These are phyloP conservation scores for Kwoniella shivajii DNA, from an alignment of 1,284 basidiomycete genomes.

Conservation along the genomic window DNA sequence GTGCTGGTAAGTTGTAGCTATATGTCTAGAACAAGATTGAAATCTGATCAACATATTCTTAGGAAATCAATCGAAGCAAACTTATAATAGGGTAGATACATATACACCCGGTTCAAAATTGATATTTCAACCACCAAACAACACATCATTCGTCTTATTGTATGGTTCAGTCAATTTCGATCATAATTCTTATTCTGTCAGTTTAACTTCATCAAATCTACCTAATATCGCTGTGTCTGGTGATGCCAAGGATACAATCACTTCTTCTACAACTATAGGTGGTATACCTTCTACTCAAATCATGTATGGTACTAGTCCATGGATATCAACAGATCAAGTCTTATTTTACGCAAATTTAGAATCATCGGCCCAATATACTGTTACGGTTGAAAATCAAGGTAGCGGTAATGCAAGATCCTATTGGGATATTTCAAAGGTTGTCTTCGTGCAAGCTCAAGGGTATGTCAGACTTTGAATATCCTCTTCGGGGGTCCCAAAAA, in stretches of 20 bases:
- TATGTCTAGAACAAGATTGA: neutral
- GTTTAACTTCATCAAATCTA: neutral
- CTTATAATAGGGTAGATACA: conserved; percentile 10
- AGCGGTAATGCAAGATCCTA: neutral
- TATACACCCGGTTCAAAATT: conserved; percentile 1
- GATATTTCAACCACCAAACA: conserved; percentile 8
- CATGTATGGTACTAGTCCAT: conserved; percentile 7
- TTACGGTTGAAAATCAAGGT: conserved; percentile 5
- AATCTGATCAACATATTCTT: neutral
- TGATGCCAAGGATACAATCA: neutral
- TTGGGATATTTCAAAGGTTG: conserved; percentile 9
- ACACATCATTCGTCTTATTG: conserved; percentile 8
- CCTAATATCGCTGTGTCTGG: conserved; percentile 1
- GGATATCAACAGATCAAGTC: conserved; percentile 11
- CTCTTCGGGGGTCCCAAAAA: neutral
- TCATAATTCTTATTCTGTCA: conserved; percentile 2
- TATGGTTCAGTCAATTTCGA: conserved; percentile 12
- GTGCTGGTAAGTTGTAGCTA: neutral
- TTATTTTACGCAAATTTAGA: conserved; percentile 13
- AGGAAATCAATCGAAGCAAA: neutral
- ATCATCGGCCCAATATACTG: neutral
- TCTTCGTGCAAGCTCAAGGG: conserved; percentile 11
- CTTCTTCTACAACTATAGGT: neutral
- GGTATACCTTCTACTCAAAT: conserved; percentile 1
- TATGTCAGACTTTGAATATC: too few relatives aligned